A percentile compares a stretch with the other conserved stretches of the same genome.
Conservation (phyloP, 2,329 filamentous ascomycete species). For the Fusarium continuum region DNA sequence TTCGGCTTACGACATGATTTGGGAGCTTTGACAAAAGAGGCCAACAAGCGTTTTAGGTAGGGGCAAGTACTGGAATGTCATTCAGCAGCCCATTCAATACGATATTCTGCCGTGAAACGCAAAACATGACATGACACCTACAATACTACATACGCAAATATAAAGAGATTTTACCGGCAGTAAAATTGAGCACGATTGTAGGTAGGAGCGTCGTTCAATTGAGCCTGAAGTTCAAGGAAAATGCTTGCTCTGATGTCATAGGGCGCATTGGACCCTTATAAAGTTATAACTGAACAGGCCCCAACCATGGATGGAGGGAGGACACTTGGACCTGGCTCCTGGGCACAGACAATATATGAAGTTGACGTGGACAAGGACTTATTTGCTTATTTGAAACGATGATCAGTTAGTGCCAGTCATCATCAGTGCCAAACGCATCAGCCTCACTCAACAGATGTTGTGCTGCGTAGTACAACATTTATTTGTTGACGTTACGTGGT, state of each 20-base stretch:
- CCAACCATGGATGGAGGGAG: not conserved
- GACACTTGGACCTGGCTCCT: conserved; percentile 7
- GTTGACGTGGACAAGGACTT: not conserved
- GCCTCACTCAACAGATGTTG: not conserved
- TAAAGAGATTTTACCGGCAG: too few relatives aligned
- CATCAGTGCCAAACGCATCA: not conserved
- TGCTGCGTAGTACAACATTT: too few relatives aligned
- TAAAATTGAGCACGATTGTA: too few relatives aligned
- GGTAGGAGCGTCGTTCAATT: not conserved
- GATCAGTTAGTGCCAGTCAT: not conserved
- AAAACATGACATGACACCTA: too few relatives aligned
- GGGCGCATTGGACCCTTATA: conserved; percentile 1
- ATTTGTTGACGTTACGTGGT: conserved; percentile 13
- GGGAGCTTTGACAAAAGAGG: not conserved
- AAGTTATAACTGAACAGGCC: not conserved
- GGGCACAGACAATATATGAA: conserved; percentile 1
- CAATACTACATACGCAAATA: too few relatives aligned
- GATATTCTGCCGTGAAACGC: not conserved
- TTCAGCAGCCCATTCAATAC: not conserved
- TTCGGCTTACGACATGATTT: not conserved
- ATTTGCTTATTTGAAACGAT: not conserved
- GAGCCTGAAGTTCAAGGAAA: conserved; percentile 1
- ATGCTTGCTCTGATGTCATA: conserved; percentile 9
- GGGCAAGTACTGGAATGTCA: not conserved
- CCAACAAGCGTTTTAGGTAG: not conserved